Evolutionary conservation across 192 early-diverging fungal species (phyloP), one percentile per base, ranked within the genome.

Genomic region (Diversispora epigaea): DNA sequence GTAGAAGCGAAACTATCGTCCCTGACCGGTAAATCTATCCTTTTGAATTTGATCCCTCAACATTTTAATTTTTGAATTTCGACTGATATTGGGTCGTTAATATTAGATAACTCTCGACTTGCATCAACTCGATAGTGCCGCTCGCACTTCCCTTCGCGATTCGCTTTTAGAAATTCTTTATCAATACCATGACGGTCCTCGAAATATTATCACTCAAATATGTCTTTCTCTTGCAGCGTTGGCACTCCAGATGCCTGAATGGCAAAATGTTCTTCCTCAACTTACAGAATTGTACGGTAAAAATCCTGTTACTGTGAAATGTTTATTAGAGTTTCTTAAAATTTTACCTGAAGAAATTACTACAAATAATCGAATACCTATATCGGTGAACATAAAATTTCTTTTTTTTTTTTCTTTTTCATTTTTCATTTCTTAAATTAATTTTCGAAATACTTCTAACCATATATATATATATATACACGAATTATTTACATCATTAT

Each of bases 331-430:
- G 75, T 93, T 97, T 72, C 78, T 96, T 50, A 89, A 88, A 14
- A 90, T 94, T 44, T 80, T 99, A 32, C 95, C 96, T 14, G 95
- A 97, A 76, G 95, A 99, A 81, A 84, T 92, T 10, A 84, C 81
- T 52, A 78, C 82, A 32, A 93, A 91, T 69, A 84, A 87, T 54
- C 84, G 88, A 50, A 84, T 91, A 62, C 79, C 87, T 40, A 80
- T 92, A 73, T 80, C 86, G 49, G 81, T 91, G 84, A 79, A 88
- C 79, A n/a, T 32, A 45, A 58, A 54, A 6, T 52, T 47, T 68
- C n/a, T 57, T 72, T 3, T 49, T 39, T 14, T 11, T 32, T 12
- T 54, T 50, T 4, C 25, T 14, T 14, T 4, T 22, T 43, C 8
- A 46, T 15, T 11, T 69, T n/a, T n/a, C n/a, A n/a, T n/a, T n/a